A percentile compares a stretch with the other conserved stretches of the same genome.
These are phyloP conservation scores for Russula vinacea DNA, from an alignment of 768 basidiomycete species.

Conservation along the genomic window DNA sequence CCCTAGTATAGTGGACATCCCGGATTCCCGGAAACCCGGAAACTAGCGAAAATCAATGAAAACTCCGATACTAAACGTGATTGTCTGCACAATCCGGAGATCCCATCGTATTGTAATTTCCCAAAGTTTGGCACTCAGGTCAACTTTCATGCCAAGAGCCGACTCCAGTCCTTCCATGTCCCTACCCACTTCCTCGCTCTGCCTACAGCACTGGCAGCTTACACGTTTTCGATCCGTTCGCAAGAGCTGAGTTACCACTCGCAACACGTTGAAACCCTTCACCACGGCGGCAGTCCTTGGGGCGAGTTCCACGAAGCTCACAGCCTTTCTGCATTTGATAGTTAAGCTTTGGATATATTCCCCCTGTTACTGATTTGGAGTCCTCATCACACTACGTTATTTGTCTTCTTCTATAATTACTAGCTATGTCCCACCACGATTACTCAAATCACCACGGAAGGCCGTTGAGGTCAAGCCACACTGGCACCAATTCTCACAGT, in stretches of 20 bases:
- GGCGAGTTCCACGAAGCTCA: slow-evolving; percentile 9
- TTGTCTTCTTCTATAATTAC: slow-evolving; percentile 30
- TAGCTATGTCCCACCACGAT: slow-evolving; percentile 30
- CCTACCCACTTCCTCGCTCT: neutral
- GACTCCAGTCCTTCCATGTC: neutral
- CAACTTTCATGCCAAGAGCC: slow-evolving; percentile 15
- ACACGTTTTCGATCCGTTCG: slow-evolving; percentile 20
- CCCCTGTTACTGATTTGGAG: neutral
- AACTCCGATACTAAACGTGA: no score
- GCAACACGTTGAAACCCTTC: slow-evolving; percentile 24
- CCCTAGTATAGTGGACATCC: no score
- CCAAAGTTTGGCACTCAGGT: slow-evolving; percentile 18
- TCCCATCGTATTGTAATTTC: slow-evolving; percentile 24
- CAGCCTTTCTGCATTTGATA: neutral
- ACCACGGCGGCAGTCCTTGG: neutral
- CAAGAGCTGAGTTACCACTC: neutral
- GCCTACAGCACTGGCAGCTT: slow-evolving; percentile 14
- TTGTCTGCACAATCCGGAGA: no score
- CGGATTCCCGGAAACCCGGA: no score
- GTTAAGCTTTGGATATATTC: slow-evolving; percentile 4
- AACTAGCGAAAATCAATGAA: no score
- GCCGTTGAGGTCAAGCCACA: slow-evolving; percentile 14
- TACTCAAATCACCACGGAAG: slow-evolving; percentile 26
- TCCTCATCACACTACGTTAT: slow-evolving; percentile 26
- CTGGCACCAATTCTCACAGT: slow-evolving; percentile 26